Evolutionary conservation across 495 filamentous ascomycete species (phyloP).

Genomic region (Penicillium simplicissimum): DNA sequence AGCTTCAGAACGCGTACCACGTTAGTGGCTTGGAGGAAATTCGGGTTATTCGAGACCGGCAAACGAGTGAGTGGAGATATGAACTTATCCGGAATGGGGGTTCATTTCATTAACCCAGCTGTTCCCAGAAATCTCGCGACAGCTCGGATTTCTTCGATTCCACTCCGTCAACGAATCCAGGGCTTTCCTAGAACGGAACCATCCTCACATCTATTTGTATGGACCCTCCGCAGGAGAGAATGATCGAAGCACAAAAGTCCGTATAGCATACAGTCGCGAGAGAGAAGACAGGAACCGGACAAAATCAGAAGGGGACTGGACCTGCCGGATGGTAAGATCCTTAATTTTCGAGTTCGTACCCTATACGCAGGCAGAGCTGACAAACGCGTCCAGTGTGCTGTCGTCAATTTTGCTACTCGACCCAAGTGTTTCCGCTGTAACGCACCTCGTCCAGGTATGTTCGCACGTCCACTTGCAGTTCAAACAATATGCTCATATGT

Average conservation of each 20-base stretch:
- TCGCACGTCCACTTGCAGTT: background rate
- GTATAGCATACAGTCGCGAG: slow-evolving; percentile 59
- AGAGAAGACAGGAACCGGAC: slow-evolving; percentile 54
- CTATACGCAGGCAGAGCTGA: background rate
- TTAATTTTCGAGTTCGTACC: too few species aligned
- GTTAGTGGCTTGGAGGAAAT: slow-evolving; percentile 62
- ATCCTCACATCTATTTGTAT: slow-evolving; percentile 62
- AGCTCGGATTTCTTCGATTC: slow-evolving; percentile 71
- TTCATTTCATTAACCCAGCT: slow-evolving; percentile 3
- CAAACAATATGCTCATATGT: slow-evolving; percentile 6
- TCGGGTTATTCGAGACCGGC: slow-evolving; percentile 64
- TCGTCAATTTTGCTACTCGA: slow-evolving; percentile 70
- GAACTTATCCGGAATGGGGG: background rate
- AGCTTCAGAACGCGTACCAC: slow-evolving; percentile 59
- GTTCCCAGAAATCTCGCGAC: slow-evolving; percentile 55
- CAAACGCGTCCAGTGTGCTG: slow-evolving; percentile 58
- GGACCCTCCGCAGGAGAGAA: slow-evolving; percentile 47
- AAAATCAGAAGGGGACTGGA: slow-evolving; percentile 72
- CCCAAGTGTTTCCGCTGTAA: slow-evolving; percentile 75
- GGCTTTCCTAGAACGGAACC: slow-evolving; percentile 65
- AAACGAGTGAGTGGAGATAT: slow-evolving; percentile 54
- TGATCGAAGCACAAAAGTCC: slow-evolving; percentile 58
- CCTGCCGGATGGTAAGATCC: slow-evolving; percentile 63
- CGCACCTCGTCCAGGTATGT: slow-evolving; percentile 66
- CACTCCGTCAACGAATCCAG: slow-evolving; percentile 58